Evolutionary conservation across 2,329 filamentous ascomycete genomes (phyloP).

Genomic region (Boeremia lycopersici): DNA sequence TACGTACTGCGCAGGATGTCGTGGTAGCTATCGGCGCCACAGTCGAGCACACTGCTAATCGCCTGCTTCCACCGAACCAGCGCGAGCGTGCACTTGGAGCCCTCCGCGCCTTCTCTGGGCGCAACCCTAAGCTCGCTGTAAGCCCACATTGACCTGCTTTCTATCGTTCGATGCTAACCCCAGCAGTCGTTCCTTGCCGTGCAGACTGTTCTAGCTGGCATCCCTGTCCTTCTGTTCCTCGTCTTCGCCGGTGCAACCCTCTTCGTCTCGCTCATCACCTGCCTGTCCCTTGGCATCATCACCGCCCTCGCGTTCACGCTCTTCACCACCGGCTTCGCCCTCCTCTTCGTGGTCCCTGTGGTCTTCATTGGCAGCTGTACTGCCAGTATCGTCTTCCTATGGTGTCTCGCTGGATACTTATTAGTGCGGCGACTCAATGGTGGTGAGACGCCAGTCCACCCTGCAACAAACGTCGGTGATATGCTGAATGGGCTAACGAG

Average conservation of each 20-base stretch:
- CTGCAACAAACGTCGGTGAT: conserved; percentile 25
- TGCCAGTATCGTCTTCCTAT: conserved; percentile 67
- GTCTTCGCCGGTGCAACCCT: conserved; percentile 68
- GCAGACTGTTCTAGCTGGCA: conserved; percentile 68
- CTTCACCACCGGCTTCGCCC: conserved; percentile 70
- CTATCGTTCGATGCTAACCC: conserved; percentile 1
- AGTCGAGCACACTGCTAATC: conserved; percentile 50
- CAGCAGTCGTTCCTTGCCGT: conserved; percentile 69
- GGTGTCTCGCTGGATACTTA: conserved; percentile 64
- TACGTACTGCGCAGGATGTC: conserved; percentile 35
- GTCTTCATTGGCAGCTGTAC: conserved; percentile 69
- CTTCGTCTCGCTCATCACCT: conserved; percentile 66
- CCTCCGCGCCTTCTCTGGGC: conserved; percentile 62
- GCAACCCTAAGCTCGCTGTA: conserved; percentile 74
- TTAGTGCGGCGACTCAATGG: conserved; percentile 43
- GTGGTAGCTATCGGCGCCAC: conserved; percentile 27
- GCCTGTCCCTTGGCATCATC: conserved; percentile 60
- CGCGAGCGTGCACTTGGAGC: conserved; percentile 63
- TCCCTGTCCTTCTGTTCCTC: conserved; percentile 72
- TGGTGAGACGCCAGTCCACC: conserved; percentile 28
- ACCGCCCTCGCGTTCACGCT: conserved; percentile 65
- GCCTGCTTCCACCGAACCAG: conserved; percentile 64
- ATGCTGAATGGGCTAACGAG: conserved; percentile 26
- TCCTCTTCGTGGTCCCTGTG: conserved; percentile 71
- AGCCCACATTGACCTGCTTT: conserved; percentile 29